Evolutionary conservation across 768 basidiomycete species (phyloP), one percentile per base, ranked within the genome.

Genomic region (Auricularia auricula-judae): DNA sequence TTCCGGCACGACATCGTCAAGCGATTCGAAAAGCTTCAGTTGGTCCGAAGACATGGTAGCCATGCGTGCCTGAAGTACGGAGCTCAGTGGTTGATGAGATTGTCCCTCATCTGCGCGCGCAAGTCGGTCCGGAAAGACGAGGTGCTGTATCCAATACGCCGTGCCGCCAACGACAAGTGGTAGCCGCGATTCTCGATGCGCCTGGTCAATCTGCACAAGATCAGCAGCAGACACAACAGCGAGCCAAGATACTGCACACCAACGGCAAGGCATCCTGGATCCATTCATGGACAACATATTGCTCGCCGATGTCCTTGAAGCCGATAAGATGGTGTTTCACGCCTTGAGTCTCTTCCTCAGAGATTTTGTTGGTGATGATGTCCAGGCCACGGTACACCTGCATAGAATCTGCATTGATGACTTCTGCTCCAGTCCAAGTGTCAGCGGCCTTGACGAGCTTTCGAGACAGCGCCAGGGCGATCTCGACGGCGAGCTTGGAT

Each of bases 371-470:
- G 34, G 96, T 98, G 70, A 98, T 87, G 62, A 95, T 78, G 74
- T 97, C 89, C 74, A 98, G 82, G 0, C 96, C 96, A 18, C 80
- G 79, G 74, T 98, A 98, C 12, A 93, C 87, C 74, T 99, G 97
- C 96, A 99, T 98, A 12, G 96, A 86, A 75, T 99, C 97, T 10
- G 95, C 92, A 72, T 98, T 98, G 72, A 99, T 87, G 68, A 98
- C 82, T 71, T 86, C 84, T 7, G 86, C 87, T 12, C 85, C 84
- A 14, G 74, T 75, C 81, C 85, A 88, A 58, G 74, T 76, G 69
- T 76, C 73, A 35, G 67, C 69, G 51, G 70, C 64, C 33, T 62
- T n/a, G 39, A 67, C 12, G 36, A 60, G 61, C 62, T 29, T 51
- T 34, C 11, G 18, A n/a, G 29, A 39, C 8, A 75, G 58, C 14